These are phyloP conservation scores for Casuarina glauca DNA, from an alignment of 306 rosid genomes.

Conservation along the genomic window DNA sequence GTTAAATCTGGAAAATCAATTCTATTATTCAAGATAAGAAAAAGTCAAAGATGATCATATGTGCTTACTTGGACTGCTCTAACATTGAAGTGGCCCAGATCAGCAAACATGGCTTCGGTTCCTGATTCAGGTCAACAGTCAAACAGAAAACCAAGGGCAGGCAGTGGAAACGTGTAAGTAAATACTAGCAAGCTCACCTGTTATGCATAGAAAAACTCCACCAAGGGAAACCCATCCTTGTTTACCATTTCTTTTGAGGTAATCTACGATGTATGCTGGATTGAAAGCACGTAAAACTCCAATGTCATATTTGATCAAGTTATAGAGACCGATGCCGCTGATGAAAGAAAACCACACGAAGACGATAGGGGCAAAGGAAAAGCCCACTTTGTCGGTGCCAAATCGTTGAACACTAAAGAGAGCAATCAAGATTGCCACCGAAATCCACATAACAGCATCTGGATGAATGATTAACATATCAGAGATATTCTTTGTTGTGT, in stretches of 20 bases:
- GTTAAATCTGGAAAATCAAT: too few species aligned
- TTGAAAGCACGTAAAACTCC: conserved; percentile 56
- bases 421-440: conserved; percentile 43
- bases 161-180: too few species aligned
- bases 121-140: conserved; percentile 32
- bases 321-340: conserved; percentile 55
- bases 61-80: conserved; percentile 66
- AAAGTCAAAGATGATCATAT: not conserved
- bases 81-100: conserved; percentile 81
- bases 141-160: not conserved
- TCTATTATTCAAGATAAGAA: not conserved
- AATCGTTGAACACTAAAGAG: conserved; percentile 49
- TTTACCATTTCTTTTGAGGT: conserved; percentile 52
- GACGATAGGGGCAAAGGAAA: conserved; percentile 53
- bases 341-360: conserved; percentile 55
- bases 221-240: conserved; percentile 59
- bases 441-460: conserved; percentile 57
- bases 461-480: conserved; percentile 2
- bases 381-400: conserved; percentile 70
- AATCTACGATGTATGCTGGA: conserved; percentile 44
- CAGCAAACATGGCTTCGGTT: conserved; percentile 94
- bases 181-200: conserved; percentile 30
- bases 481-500: not conserved
- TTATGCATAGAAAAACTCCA: conserved; percentile 60
- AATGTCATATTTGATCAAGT: conserved; percentile 50